These are phyloP conservation scores for Mrakia frigida DNA, from an alignment of 768 basidiomycete genomes.

Conservation along the genomic window DNA sequence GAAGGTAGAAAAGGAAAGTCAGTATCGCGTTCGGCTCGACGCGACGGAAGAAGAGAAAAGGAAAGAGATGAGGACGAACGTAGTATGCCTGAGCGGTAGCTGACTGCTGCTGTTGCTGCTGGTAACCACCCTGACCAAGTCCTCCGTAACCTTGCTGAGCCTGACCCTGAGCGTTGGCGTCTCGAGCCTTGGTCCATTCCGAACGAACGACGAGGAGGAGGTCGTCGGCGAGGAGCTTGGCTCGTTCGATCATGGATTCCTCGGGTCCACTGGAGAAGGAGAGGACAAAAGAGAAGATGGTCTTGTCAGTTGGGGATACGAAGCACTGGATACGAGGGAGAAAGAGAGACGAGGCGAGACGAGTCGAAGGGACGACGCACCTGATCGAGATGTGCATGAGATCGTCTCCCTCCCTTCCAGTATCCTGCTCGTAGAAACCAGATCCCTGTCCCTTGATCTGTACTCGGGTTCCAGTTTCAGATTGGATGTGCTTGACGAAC, in stretches of 20 bases:
- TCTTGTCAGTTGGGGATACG: not conserved
- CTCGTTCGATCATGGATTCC: constrained; percentile 75
- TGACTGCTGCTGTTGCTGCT: constrained; percentile 22
- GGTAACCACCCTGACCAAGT: not conserved
- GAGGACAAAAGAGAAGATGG: not conserved
- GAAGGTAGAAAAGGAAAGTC: not conserved
- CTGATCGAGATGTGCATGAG: constrained; percentile 90
- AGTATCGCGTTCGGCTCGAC: not conserved
- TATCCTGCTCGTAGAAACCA: constrained; percentile 89
- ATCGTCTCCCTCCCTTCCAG: constrained; percentile 78
- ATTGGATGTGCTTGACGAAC: constrained; percentile 97
- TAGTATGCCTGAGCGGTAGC: constrained; percentile 14
- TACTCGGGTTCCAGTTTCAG: constrained; percentile 90
- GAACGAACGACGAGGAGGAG: constrained; percentile 78
- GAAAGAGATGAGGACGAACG: not conserved
- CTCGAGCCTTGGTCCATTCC: constrained; percentile 77
- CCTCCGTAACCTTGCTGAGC: constrained; percentile 47
- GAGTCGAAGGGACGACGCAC: constrained; percentile 49
- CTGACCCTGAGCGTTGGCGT: constrained; percentile 60
- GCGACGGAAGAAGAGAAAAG: not conserved
- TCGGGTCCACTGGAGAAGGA: constrained; percentile 63
- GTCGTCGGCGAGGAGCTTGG: constrained; percentile 81
- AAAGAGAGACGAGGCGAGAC: not conserved
- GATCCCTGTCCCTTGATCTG: constrained; percentile 95
- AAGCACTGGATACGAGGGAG: not conserved